phyloP scores from a whole-genome alignment of 257 asterid genomes.

The Solanum boliviense region DNA sequence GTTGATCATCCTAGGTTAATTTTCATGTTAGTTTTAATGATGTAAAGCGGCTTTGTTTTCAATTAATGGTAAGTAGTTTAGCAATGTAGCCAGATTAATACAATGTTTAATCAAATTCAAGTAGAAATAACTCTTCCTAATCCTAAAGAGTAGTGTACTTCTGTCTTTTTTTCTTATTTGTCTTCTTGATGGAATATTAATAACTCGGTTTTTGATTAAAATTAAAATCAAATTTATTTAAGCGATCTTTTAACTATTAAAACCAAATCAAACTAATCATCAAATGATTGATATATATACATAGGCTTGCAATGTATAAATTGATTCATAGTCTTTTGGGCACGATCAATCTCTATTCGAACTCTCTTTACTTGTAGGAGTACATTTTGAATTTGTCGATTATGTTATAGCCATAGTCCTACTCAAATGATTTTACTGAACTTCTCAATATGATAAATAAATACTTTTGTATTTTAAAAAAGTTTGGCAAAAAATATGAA shows the following conservation, averaged over 20 bases:
- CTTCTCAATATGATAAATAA: too few species aligned
- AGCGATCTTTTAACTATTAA: background rate
- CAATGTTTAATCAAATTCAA: background rate
- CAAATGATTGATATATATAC: background rate
- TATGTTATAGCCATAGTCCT: background rate
- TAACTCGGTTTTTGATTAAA: background rate
- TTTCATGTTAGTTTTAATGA: conserved; percentile 3
- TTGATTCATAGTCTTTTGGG: background rate
- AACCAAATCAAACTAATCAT: too few species aligned
- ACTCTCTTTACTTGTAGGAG: background rate
- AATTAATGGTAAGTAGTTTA: background rate
- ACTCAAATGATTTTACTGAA: background rate
- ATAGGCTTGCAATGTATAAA: background rate
- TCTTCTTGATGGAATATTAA: background rate
- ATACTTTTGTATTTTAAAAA: background rate
- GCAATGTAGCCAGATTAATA: background rate
- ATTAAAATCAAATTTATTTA: background rate
- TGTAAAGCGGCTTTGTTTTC: conserved; percentile 20
- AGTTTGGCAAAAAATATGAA: too few species aligned
- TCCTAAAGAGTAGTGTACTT: background rate
- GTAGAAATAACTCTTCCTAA: background rate
- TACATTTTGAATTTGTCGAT: too few species aligned
- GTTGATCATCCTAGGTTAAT: background rate
- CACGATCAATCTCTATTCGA: too few species aligned
- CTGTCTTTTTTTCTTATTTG: background rate